These are phyloP conservation scores for Pisolithus albus DNA, from an alignment of 768 basidiomycete species.

Conservation along the genomic window DNA sequence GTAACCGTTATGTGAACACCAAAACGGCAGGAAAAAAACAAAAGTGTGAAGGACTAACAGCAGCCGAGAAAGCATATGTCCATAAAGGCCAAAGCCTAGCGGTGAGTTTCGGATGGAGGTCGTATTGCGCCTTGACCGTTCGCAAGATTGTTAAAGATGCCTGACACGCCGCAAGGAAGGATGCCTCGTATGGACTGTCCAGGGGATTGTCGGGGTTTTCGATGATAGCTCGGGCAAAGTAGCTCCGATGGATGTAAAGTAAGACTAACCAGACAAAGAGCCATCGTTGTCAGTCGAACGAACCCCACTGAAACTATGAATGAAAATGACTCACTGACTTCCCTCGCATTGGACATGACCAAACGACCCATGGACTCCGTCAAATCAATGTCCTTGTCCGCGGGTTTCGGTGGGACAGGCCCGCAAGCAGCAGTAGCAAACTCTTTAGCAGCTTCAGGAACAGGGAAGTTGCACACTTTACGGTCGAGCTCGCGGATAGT, in stretches of 20 bases:
- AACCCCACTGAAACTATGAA: neutral
- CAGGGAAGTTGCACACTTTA: slow-evolving; percentile 59
- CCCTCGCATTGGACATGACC: slow-evolving; percentile 30
- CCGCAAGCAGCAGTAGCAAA: slow-evolving; percentile 29
- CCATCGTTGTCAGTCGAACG: neutral
- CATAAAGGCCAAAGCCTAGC: slow-evolving; percentile 57
- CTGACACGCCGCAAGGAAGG: slow-evolving; percentile 57
- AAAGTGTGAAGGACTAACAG: slow-evolving; percentile 26
- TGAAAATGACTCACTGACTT: slow-evolving; percentile 28
- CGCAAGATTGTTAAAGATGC: slow-evolving; percentile 52
- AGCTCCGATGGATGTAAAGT: slow-evolving; percentile 58
- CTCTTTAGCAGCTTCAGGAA: slow-evolving; percentile 41
- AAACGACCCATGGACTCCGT: slow-evolving; percentile 34
- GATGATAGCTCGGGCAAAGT: slow-evolving; percentile 67
- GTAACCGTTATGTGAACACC: slow-evolving; percentile 1
- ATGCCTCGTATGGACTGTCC: slow-evolving; percentile 56
- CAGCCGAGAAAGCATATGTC: slow-evolving; percentile 54
- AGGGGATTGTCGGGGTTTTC: slow-evolving; percentile 62
- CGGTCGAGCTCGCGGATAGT: slow-evolving; percentile 63
- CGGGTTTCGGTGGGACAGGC: slow-evolving; percentile 8
- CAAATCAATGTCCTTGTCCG: slow-evolving; percentile 10
- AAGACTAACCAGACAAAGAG: slow-evolving; percentile 33
- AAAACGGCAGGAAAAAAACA: neutral
- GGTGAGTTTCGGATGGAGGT: slow-evolving; percentile 39
- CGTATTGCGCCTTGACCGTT: slow-evolving; percentile 43